These are phyloP conservation scores for Puccinia polysora DNA, from an alignment of 1,284 basidiomycete species.

Conservation along the genomic window DNA sequence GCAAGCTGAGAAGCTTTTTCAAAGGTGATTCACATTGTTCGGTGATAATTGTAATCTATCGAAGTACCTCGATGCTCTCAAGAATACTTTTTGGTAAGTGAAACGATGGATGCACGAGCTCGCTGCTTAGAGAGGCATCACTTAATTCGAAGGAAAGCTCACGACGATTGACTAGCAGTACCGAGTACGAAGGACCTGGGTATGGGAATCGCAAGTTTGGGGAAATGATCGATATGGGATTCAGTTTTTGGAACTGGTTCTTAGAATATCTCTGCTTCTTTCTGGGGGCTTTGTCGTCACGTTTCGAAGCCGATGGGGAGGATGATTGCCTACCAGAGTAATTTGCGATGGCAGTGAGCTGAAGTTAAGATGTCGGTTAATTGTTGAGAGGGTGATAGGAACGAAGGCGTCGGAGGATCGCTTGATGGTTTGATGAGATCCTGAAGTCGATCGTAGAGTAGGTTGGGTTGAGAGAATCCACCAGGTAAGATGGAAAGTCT, in stretches of 20 bases:
- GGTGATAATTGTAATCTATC: too few relatives aligned
- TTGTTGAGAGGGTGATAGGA: neutral
- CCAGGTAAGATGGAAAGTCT: neutral
- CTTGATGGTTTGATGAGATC: neutral
- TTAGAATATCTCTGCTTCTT: too few relatives aligned
- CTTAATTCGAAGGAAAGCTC: conserved; percentile 9
- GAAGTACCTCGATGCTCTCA: too few relatives aligned
- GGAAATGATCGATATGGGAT: neutral
- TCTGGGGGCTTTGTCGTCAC: too few relatives aligned
- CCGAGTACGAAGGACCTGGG: conserved; percentile 15
- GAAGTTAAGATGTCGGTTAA: neutral
- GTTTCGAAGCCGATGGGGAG: too few relatives aligned
- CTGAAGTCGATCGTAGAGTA: neutral
- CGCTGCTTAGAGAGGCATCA: conserved; percentile 4
- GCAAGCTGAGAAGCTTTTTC: too few relatives aligned
- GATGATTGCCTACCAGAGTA: conserved; percentile 20
- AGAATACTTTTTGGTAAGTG: too few relatives aligned
- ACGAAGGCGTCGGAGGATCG: neutral
- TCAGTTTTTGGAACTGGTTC: too few relatives aligned
- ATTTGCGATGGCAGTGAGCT: neutral
- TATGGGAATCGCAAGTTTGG: neutral
- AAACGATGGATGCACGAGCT: too few relatives aligned
- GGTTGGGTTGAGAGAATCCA: conserved; percentile 13
- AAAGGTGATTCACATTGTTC: too few relatives aligned
- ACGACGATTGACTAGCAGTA: conserved; percentile 1